These are phyloP conservation scores for Xylariaceae sp. DNA, from an alignment of 2,329 filamentous ascomycete genomes.

Conservation along the genomic window DNA sequence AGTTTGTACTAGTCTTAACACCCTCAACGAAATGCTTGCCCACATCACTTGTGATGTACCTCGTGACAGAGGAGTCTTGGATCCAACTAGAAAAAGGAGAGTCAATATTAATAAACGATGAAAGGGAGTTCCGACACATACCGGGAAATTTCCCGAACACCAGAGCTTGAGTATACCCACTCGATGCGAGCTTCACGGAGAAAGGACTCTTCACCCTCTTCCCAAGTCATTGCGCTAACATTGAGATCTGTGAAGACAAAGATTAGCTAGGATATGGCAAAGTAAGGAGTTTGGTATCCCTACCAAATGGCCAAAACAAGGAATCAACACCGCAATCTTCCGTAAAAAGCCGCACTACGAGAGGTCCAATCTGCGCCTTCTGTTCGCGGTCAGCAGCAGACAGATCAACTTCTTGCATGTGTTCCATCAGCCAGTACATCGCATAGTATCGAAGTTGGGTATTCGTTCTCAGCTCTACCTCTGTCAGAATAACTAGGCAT, in stretches of 20 bases:
- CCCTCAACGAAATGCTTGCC: conserved; percentile 19
- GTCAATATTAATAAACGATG: conserved; percentile 1
- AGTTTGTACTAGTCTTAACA: conserved; percentile 19
- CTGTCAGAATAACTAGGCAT: conserved; percentile 27
- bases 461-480: conserved; percentile 20
- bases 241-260: conserved; percentile 9
- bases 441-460: conserved; percentile 24
- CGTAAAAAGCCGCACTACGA: conserved; percentile 28
- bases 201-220: conserved; percentile 18
- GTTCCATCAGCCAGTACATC: conserved; percentile 26
- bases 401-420: conserved; percentile 27
- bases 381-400: conserved; percentile 26
- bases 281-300: background rate
- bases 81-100: conserved; percentile 20
- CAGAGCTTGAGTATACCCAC: conserved; percentile 27
- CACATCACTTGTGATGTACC: conserved; percentile 15
- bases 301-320: conserved; percentile 28
- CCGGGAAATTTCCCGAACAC: conserved; percentile 23
- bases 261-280: conserved; percentile 1
- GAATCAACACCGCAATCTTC: conserved; percentile 27
- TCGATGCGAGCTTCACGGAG: conserved; percentile 23
- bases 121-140: conserved; percentile 2
- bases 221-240: conserved; percentile 27
- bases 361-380: conserved; percentile 27
- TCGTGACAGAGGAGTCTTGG: conserved; percentile 26